Evolutionary conservation across 2,329 filamentous ascomycete genomes (phyloP), one percentile per base, ranked within the genome.

Genomic region (Onygena corvina): DNA sequence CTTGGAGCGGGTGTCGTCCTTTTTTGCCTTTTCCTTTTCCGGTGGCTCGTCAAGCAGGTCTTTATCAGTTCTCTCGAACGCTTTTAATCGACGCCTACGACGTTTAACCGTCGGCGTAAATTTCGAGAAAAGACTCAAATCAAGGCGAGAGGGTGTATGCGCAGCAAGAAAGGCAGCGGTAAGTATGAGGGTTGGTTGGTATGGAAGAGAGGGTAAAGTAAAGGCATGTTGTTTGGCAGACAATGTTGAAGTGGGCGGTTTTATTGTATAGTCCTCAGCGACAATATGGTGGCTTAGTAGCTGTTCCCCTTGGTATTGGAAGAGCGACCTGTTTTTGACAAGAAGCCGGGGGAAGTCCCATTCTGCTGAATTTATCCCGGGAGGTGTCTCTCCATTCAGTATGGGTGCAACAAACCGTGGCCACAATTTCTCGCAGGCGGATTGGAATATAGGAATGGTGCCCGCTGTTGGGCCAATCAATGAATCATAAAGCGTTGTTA

Each of bases 321-420:
- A 72, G 33, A 74, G 57, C 5, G 61, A 56, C 48, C 71, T 61
- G 52, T 71, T 71, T 44, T 62, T 65, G n/a, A 73, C 81, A 50
- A 96, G 76, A 5, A 98, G 72, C 54, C 85, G 83, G 11, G 85
- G 82, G 66, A 95, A 95, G 60, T 95, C 87, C 58, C 83, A 81
- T 7, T 84, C 79, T 1, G 76, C 76, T 58, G 83, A 80, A 6
- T 31, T 53, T 55, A 42, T 42, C 3, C 66, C 66, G 3, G 65
- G 67, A 1, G 68, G 62, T 0, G 54, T 49, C 52, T 83, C 81
- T n/a, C 84, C 84, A 1, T 80, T 77, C 1, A 81, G 67, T 20
- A 96, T 76, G 0, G 90, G 90, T 4, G 79, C 76, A 0, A 86
- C 81, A 65, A 98, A 96, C 3, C 81, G 77, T 8, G 83, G 81